phyloP scores from a whole-genome alignment of 108 stramenopile species.

The Nitzschia palea region DNA sequence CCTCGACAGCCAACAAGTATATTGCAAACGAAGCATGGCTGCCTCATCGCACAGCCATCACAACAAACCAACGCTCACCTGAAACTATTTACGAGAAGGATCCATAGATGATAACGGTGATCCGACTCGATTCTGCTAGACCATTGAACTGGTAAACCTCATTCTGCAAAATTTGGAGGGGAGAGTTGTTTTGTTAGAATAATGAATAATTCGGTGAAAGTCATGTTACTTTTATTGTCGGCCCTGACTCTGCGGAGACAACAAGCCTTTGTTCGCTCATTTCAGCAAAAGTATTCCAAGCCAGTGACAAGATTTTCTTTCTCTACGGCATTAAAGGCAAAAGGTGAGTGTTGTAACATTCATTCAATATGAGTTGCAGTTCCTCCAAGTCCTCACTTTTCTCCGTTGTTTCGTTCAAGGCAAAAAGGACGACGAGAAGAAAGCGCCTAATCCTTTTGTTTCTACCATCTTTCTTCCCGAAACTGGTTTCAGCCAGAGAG shows the following conservation, averaged over 20 bases:
- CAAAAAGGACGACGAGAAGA: constrained; percentile 48
- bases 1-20: too few species aligned
- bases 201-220: constrained; percentile 10
- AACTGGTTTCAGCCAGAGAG: constrained; percentile 92
- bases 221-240: constrained; percentile 24
- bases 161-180: too few species aligned
- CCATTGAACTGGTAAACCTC: too few species aligned
- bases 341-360: neutral
- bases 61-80: too few species aligned
- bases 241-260: constrained; percentile 26
- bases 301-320: neutral
- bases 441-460: constrained; percentile 86
- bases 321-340: constrained; percentile 6
- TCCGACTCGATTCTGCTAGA: too few species aligned
- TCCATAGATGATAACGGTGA: too few species aligned
- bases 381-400: neutral
- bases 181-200: too few species aligned
- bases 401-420: constrained; percentile 2
- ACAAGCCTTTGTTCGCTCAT: constrained; percentile 2
- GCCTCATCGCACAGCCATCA: too few species aligned
- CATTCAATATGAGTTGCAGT: neutral
- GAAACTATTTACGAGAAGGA: too few species aligned
- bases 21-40: too few species aligned
- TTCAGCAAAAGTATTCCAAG: neutral
- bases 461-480: constrained; percentile 90